phyloP scores from a whole-genome alignment of 345 rosid species.

The Sonneratia alba region DNA sequence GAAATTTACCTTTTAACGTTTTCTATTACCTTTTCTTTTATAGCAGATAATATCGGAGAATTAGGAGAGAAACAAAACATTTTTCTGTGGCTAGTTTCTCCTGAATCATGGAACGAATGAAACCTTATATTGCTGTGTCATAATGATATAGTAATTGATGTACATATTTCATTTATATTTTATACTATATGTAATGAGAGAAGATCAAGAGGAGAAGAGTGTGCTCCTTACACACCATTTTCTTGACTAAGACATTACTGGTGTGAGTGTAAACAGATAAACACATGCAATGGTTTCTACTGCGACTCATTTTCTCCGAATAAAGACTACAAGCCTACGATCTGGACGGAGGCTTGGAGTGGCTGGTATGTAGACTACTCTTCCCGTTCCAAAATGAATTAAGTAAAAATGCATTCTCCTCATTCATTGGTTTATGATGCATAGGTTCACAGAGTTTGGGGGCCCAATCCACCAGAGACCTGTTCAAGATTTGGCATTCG shows the following conservation, averaged over 20 bases:
- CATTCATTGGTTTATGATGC: not conserved
- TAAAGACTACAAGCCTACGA: conserved; percentile 85
- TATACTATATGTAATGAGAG: not conserved
- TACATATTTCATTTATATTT: not conserved
- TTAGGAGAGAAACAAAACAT: not conserved
- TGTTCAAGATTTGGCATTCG: conserved; percentile 95
- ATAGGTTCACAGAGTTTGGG: conserved; percentile 94
- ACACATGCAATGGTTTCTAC: conserved; percentile 98
- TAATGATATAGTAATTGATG: not conserved
- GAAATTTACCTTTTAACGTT: not conserved
- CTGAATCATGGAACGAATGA: not conserved
- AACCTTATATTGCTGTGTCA: not conserved
- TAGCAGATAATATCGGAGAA: not conserved
- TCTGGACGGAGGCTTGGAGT: conserved; percentile 99
- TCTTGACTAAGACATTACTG: conserved; percentile 9
- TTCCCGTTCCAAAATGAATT: not conserved
- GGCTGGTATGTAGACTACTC: conserved; percentile 57
- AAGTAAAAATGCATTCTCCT: not conserved
- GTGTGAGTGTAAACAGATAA: conserved; percentile 45
- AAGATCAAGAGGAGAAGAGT: not conserved
- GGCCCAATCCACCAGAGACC: conserved; percentile 91
- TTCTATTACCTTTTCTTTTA: not conserved
- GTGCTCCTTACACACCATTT: not conserved
- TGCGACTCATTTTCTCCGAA: conserved; percentile 95
- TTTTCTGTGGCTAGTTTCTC: not conserved